Evolutionary conservation across 2,329 filamentous ascomycete species (phyloP), one percentile per base, ranked within the genome.

Genomic region (Verticillium isaacii): DNA sequence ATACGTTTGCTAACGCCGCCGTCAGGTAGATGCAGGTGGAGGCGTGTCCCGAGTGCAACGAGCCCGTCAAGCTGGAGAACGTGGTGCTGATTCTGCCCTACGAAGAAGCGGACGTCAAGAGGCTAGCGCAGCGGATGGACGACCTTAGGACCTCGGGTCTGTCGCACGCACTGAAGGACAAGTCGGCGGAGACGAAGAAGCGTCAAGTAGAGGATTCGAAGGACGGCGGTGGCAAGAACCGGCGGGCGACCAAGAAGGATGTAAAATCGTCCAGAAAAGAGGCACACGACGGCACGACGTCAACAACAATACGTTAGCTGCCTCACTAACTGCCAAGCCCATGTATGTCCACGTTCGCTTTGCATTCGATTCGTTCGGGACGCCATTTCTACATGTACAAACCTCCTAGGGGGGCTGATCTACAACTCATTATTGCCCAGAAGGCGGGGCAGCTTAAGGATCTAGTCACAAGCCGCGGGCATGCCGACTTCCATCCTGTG

Each of bases 401-500:
- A 5, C 34, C 34, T 36, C 34, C 34, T 36, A 36, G 34, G 8
- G 34, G 34, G 34, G 34, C 12, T 5, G 12, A 54, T 59, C 74
- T 77, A 93, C 72, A 93, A 77, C 78, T 94, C 91, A 73, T 91
- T 89, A 74, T 88, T 91, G 63, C 70, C 78, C 39, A 76, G 75
- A 25, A 73, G 76, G 4, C 73, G 75, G 50, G 68, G 73, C 63
- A 74, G 74, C 68, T 75, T 77, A 45, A 78, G 76, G 8, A 75
- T 75, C 60, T 81, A 81, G 66, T 88, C 87, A 75, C 95, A 99
- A 39, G 90, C 95, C 15, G 92, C 92, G 2, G 95, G 92, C 14
- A 92, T 95, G 29, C 93, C 95, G 8, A 97, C 91, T 77, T 97
- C 92, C 91, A 98, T 97, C 71, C 90, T 89, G 76, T 99, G 99